Conservation (phyloP, 2,329 filamentous ascomycete genomes). For the Pleoardoris graminearum region DNA sequence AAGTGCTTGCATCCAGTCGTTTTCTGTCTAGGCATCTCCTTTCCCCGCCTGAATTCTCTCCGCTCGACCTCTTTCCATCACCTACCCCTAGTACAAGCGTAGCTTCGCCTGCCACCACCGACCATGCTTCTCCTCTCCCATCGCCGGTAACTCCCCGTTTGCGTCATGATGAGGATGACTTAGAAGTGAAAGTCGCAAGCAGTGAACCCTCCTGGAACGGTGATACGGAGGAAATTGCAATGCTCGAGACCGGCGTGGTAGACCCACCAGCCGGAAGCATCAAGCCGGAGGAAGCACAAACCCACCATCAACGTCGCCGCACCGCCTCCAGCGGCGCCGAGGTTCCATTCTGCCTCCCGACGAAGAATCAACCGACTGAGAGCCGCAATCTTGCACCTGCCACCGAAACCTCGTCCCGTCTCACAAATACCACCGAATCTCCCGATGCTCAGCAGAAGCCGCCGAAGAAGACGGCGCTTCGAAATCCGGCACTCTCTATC, state of each 20-base stretch:
- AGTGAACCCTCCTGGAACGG: slow-evolving; percentile 38
- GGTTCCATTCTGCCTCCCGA: slow-evolving; percentile 25
- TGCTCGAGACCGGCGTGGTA: slow-evolving; percentile 30
- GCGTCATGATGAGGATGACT: slow-evolving; percentile 29
- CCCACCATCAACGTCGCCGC: slow-evolving; percentile 35
- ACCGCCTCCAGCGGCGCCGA: slow-evolving; percentile 42
- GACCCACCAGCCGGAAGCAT: slow-evolving; percentile 27
- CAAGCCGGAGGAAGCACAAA: slow-evolving; percentile 26
- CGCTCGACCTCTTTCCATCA: slow-evolving; percentile 35
- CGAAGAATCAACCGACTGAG: slow-evolving; percentile 5
- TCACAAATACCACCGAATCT: slow-evolving; percentile 29
- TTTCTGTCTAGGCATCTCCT: slow-evolving; percentile 25
- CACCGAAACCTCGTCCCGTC: slow-evolving; percentile 28
- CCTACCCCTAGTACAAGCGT: slow-evolving; percentile 30
- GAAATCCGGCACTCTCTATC: slow-evolving; percentile 21
- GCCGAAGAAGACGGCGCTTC: slow-evolving; percentile 20
- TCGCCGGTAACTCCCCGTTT: slow-evolving; percentile 43
- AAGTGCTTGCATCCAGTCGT: slow-evolving; percentile 12
- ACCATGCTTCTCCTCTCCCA: slow-evolving; percentile 37
- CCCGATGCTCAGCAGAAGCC: slow-evolving; percentile 14
- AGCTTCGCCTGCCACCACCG: slow-evolving; percentile 36
- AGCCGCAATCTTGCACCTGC: slow-evolving; percentile 24
- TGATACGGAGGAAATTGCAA: slow-evolving; percentile 33
- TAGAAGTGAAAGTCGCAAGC: slow-evolving; percentile 42
- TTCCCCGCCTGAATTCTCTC: slow-evolving; percentile 34